Evolutionary conservation across 495 filamentous ascomycete species (phyloP), one percentile per base, ranked within the genome.

Genomic region (Parmelia sp.): DNA sequence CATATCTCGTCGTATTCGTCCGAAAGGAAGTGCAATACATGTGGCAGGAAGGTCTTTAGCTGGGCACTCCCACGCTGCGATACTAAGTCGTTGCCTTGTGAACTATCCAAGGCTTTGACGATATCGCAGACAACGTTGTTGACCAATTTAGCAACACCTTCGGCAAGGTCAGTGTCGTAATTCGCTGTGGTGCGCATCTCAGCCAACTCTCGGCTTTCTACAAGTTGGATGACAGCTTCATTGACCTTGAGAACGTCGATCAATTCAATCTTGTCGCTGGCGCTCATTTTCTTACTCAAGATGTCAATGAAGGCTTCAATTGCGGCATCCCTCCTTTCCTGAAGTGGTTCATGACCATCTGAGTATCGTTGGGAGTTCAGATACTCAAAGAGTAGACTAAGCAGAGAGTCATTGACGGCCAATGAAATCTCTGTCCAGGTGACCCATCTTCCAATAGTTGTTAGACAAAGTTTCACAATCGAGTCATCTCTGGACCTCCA

Each of bases 1-100:
- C 93, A 97, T 64, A 97, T 86, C 73, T 99, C 94, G 74, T 99
- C 94, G 70, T 91, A 99, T 75, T 99, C 92, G 72, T 99, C 95
- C 29, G 90, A 90, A 73, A 99, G 95, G 78, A 96, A 96, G 42
- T 92, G 88, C 35, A 99, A 77, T 25, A 97, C 81, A 59, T 90
- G 84, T 3, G 92, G 91, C 55, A 95, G 75, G 73, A 99, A 96
- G 53, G 81, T 81, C 70, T 88, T 88, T 36, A 97, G 75, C 51
- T 93, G 64, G 36, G 79, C 74, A 39, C 57, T 65, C 19, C 64
- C 69, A 33, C 62, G 69, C 21, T 58, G 39, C 23, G 57, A 63
- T 33, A 66, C 44, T 10, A 55, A 47, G 33, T 57, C 62, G 29
- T 64, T 53, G 37, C 67, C 47, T 53, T 71, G 61, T 57, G 71